These are phyloP conservation scores for Athelia sp. DNA, from an alignment of 1,284 basidiomycete species.

Conservation along the genomic window DNA sequence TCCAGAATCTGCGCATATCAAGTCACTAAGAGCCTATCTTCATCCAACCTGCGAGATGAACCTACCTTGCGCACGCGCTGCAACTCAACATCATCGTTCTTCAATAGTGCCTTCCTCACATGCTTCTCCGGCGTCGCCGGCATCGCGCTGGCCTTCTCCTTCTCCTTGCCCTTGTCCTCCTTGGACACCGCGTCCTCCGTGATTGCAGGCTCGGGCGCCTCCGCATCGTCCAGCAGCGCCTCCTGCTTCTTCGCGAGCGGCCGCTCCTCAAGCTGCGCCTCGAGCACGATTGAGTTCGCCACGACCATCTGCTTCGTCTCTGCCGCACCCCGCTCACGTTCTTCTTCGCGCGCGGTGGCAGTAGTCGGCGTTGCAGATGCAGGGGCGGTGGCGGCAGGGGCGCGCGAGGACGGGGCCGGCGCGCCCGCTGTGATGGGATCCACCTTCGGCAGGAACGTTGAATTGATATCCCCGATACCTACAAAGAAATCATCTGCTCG, in stretches of 20 bases:
- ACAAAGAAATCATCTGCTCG: slow-evolving; percentile 98
- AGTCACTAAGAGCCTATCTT: background rate
- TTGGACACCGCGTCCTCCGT: slow-evolving; percentile 11
- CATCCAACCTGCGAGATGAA: slow-evolving; percentile 3
- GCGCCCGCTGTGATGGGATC: slow-evolving; percentile 42
- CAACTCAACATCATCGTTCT: slow-evolving; percentile 87
- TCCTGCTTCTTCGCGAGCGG: slow-evolving; percentile 89
- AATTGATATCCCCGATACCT: slow-evolving; percentile 99
- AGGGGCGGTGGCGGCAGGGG: slow-evolving; percentile 7
- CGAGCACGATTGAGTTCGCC: slow-evolving; percentile 67
- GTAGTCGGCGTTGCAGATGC: slow-evolving; percentile 18
- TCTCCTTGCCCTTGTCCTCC: slow-evolving; percentile 11
- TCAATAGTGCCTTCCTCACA: slow-evolving; percentile 71
- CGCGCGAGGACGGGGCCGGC: slow-evolving; percentile 12
- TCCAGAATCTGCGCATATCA: slow-evolving; percentile 58
- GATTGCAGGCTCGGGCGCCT: slow-evolving; percentile 3
- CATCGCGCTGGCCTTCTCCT: slow-evolving; percentile 6
- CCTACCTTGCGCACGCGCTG: slow-evolving; percentile 68
- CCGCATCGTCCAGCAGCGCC: slow-evolving; percentile 50
- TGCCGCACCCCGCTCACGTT: slow-evolving; percentile 20
- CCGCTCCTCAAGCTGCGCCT: slow-evolving; percentile 81
- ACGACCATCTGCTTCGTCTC: slow-evolving; percentile 50
- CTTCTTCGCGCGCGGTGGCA: slow-evolving; percentile 30
- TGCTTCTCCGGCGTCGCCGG: slow-evolving; percentile 30
- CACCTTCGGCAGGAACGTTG: slow-evolving; percentile 81